Evolutionary conservation across 306 rosid species (phyloP).

Genomic region (Prunus mira): DNA sequence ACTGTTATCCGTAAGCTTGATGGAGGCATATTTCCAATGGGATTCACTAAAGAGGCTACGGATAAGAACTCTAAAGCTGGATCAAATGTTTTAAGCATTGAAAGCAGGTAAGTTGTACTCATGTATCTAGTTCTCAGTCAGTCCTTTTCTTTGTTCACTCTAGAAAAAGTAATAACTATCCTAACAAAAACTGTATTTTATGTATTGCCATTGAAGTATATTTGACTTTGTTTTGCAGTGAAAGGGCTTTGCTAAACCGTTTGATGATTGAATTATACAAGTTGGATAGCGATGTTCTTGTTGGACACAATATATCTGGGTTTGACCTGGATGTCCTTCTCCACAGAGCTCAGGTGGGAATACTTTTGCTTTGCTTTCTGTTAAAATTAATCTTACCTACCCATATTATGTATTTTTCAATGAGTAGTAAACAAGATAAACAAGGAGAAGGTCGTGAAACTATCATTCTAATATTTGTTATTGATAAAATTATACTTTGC

Average conservation of each 20-base stretch:
- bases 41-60: slow-evolving; percentile 64
- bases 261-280: slow-evolving; percentile 78
- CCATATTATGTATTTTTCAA: not conserved
- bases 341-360: slow-evolving; percentile 84
- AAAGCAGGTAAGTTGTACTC: slow-evolving; percentile 62
- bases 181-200: slow-evolving; percentile 8
- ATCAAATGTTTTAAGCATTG: slow-evolving; percentile 62
- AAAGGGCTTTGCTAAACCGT: slow-evolving; percentile 81
- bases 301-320: slow-evolving; percentile 97
- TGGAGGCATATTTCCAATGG: slow-evolving; percentile 83
- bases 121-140: slow-evolving; percentile 6
- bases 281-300: slow-evolving; percentile 85
- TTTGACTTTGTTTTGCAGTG: slow-evolving; percentile 57
- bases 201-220: slow-evolving; percentile 28
- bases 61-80: slow-evolving; percentile 76
- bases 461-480: not conserved
- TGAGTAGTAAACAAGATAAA: not conserved
- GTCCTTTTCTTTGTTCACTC: slow-evolving; percentile 9
- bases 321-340: slow-evolving; percentile 92
- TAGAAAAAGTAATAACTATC: not conserved
- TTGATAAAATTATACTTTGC: not conserved
- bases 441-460: not conserved
- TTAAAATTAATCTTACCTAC: not conserved
- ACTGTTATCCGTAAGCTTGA: slow-evolving; percentile 91
- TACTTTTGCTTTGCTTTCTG: not conserved